Percentiles rank a stretch among this genome's conserved stretches.
Conservation (phyloP, 371 early-diverging fungal species). For the Dinochytrium kinnereticum region DNA sequence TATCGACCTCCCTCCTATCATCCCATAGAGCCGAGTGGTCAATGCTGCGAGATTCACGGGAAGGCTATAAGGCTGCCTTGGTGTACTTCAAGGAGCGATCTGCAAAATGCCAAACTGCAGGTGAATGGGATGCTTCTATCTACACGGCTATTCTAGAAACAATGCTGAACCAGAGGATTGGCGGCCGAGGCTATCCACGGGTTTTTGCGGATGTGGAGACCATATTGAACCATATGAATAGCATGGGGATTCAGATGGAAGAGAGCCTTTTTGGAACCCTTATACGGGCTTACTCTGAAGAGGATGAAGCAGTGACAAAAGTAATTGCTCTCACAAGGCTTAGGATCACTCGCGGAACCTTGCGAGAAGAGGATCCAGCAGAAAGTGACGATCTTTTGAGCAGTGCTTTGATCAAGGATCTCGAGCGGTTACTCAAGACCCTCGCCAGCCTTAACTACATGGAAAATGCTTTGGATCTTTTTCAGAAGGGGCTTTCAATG, state of each 20-base stretch:
- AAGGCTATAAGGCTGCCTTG: background rate
- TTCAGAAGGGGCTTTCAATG: background rate
- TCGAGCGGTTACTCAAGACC: background rate
- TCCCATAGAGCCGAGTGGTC: background rate
- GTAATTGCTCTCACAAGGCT: background rate
- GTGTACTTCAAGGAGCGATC: background rate
- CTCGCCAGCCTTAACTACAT: background rate
- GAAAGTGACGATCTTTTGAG: background rate
- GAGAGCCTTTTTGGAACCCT: background rate
- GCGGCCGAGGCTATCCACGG: background rate
- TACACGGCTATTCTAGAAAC: conserved; percentile 8
- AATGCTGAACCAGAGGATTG: background rate
- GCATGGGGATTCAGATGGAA: background rate
- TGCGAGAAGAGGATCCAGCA: no score
- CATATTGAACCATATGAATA: background rate
- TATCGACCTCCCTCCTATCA: no score
- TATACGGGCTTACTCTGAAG: background rate
- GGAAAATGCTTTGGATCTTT: background rate
- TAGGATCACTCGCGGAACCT: background rate
- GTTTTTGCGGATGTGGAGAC: background rate
- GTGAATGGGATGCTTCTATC: conserved; percentile 10
- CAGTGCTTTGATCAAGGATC: background rate
- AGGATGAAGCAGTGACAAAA: background rate
- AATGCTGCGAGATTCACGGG: background rate
- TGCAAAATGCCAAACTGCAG: background rate